Conservation (phyloP, 495 filamentous ascomycete species). For the Neurospora hispaniola region DNA sequence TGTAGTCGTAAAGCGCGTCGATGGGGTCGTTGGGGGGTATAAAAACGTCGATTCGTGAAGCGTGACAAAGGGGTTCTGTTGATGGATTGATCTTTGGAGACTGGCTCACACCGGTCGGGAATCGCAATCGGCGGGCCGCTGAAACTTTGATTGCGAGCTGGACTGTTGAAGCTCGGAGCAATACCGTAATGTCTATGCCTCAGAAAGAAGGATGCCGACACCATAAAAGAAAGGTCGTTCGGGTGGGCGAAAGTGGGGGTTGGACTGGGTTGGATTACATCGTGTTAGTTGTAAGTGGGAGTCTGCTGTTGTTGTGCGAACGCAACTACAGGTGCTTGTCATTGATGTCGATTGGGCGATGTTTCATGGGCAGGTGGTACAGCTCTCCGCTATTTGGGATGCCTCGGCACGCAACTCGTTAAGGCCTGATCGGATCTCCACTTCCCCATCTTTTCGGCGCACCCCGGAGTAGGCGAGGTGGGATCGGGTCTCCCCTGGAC, state of each 20-base stretch:
- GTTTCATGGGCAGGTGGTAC: not conserved
- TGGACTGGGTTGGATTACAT: not conserved
- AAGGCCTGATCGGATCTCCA: not conserved
- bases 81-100: not conserved
- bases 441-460: not conserved
- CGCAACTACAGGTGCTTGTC: not conserved
- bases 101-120: not conserved
- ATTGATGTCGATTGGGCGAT: not conserved
- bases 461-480: not conserved
- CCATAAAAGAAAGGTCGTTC: not conserved
- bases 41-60: not conserved
- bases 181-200: not conserved
- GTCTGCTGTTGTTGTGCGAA: not conserved
- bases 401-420: not conserved
- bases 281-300: not conserved
- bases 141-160: not conserved
- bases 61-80: not conserved
- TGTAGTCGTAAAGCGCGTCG: not conserved
- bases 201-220: not conserved
- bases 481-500: not conserved
- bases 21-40: not conserved
- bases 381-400: not conserved
- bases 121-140: not conserved
- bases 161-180: not conserved
- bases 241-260: not conserved